Conservation (phyloP, 352 stramenopile species). For the Thalassiosira hispida region DNA sequence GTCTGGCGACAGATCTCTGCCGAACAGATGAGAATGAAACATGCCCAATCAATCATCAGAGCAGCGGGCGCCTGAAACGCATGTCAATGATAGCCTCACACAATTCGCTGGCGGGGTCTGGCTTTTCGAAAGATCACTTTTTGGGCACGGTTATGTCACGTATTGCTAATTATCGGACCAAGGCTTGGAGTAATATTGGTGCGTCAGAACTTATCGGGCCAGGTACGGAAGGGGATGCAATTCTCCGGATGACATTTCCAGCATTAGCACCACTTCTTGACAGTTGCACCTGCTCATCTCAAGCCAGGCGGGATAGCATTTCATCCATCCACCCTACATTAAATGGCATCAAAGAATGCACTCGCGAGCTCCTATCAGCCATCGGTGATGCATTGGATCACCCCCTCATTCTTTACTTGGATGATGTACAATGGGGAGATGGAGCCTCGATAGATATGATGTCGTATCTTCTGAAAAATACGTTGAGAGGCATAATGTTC, state of each 20-base stretch:
- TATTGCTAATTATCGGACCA: background rate
- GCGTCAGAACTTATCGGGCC: conserved; percentile 16
- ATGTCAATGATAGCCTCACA: no score
- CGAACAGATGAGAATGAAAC: background rate
- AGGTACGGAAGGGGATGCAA: conserved; percentile 9
- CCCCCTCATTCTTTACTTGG: conserved; percentile 57
- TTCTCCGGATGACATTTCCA: conserved; percentile 11
- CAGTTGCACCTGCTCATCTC: background rate
- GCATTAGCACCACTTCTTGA: conserved; percentile 11
- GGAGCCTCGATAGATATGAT: conserved; percentile 42
- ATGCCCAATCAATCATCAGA: background rate
- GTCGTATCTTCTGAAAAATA: conserved; percentile 29
- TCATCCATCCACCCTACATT: background rate
- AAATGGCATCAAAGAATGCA: conserved; percentile 23
- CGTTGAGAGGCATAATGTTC: conserved; percentile 54
- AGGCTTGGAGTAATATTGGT: background rate
- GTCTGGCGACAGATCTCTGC: background rate
- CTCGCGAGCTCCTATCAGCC: conserved; percentile 5
- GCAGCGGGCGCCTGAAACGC: no score
- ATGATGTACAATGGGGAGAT: conserved; percentile 68
- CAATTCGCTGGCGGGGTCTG: no score
- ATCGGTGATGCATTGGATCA: background rate
- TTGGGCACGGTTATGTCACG: no score
- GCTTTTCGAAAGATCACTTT: no score
- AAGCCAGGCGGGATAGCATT: background rate